Evolutionary conservation across 169 alveolate genomes (phyloP).

Genomic region (Plasmodium gaboni): DNA sequence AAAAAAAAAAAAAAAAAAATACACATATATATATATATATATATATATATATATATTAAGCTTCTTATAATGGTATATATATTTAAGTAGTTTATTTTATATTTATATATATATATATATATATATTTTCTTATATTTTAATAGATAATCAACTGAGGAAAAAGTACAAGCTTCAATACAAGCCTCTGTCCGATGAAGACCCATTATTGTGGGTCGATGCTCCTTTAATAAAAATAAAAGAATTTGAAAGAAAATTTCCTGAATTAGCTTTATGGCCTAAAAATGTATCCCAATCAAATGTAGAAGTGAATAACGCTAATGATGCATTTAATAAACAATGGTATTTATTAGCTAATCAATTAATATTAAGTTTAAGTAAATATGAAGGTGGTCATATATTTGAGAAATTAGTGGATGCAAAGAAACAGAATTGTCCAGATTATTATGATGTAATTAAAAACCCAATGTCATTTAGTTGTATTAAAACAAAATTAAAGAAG

Average conservation of each 20-base stretch:
- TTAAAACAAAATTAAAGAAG: conserved; percentile 86
- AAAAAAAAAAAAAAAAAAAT: no score
- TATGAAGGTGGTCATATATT: conserved; percentile 93
- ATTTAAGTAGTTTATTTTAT: no score
- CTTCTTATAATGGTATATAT: no score
- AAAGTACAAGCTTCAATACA: conserved; percentile 86
- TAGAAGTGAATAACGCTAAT: conserved; percentile 78
- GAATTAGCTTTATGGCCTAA: conserved; percentile 90
- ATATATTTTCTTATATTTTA: neutral
- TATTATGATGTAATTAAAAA: conserved; percentile 90
- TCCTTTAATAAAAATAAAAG: conserved; percentile 87
- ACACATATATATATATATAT: no score
- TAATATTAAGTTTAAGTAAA: conserved; percentile 84
- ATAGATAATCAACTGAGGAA: conserved; percentile 37
- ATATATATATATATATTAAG: no score
- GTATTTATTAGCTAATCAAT: conserved; percentile 82
- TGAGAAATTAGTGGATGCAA: conserved; percentile 92
- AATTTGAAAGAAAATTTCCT: conserved; percentile 88
- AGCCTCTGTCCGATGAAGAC: conserved; percentile 86
- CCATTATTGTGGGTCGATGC: conserved; percentile 89
- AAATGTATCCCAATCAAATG: conserved; percentile 77
- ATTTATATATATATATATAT: no score
- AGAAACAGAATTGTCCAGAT: conserved; percentile 92
- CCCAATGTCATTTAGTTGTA: conserved; percentile 91
- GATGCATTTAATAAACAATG: conserved; percentile 88